phyloP scores from a whole-genome alignment of 805 yeast species.

The Lachancea dasiensis region DNA sequence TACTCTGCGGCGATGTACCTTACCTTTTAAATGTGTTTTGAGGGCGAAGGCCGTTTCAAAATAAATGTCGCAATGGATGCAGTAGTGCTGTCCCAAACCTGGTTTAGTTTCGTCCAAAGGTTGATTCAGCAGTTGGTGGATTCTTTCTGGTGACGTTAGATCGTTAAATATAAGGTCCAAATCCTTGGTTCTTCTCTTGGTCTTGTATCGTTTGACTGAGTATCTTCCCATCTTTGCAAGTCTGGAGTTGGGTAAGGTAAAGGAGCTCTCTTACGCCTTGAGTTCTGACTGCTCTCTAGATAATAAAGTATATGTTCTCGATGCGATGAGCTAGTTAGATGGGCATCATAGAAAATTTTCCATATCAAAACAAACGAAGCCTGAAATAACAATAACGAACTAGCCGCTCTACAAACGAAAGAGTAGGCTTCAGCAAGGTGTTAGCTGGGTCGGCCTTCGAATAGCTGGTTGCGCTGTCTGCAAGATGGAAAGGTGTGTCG shows the following conservation, averaged over 20 bases:
- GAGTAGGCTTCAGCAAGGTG: no score
- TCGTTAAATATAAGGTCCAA: constrained; percentile 79
- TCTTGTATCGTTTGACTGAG: constrained; percentile 79
- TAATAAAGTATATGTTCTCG: no score
- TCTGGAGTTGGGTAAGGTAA: not conserved
- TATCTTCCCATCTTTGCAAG: constrained; percentile 72
- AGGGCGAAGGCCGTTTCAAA: constrained; percentile 73
- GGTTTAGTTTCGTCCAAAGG: constrained; percentile 84
- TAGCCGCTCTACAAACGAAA: no score
- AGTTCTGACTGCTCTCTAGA: not conserved
- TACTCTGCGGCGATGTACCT: constrained; percentile 81
- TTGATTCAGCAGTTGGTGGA: constrained; percentile 65
- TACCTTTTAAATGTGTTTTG: constrained; percentile 64
- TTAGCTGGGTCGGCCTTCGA: no score
- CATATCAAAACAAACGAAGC: not conserved
- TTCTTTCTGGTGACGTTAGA: constrained; percentile 56
- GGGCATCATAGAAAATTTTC: not conserved
- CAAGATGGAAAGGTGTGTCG: no score
- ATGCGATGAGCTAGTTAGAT: not conserved
- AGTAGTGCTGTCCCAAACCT: constrained; percentile 91
- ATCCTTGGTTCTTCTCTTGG: constrained; percentile 81
- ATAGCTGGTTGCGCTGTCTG: no score
- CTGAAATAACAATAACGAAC: no score
- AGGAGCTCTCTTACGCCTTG: not conserved
- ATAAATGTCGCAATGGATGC: constrained; percentile 91